These are phyloP conservation scores for Citrus reticulata DNA, from an alignment of 345 rosid species.

Conservation along the genomic window DNA sequence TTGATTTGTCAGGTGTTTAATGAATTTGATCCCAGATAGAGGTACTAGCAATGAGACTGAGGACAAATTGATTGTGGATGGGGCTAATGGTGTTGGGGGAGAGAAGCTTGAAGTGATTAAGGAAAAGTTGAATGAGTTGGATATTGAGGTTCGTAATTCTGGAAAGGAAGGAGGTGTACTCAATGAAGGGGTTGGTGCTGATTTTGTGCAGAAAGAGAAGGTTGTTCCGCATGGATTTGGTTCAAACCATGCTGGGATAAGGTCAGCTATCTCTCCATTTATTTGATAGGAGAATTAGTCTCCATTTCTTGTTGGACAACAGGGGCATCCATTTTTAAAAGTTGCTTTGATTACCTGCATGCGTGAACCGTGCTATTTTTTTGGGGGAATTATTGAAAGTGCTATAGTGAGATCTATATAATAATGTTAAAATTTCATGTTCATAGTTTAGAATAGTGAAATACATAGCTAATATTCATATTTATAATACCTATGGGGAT, in stretches of 20 bases:
- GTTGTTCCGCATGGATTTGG: slow-evolving; percentile 69
- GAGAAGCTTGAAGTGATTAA: slow-evolving; percentile 58
- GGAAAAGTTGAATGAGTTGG: slow-evolving; percentile 45
- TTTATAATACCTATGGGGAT: background rate
- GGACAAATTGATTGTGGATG: slow-evolving; percentile 66
- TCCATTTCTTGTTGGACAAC: background rate
- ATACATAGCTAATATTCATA: background rate
- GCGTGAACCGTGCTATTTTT: background rate
- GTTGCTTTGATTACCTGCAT: background rate
- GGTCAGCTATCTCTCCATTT: slow-evolving; percentile 38
- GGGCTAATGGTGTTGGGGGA: slow-evolving; percentile 94
- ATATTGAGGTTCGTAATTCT: slow-evolving; percentile 65
- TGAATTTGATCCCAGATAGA: slow-evolving; percentile 56
- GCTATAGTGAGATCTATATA: background rate
- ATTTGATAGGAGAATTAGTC: background rate
- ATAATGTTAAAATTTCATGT: background rate
- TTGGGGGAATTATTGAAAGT: background rate
- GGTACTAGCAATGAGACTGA: slow-evolving; percentile 18
- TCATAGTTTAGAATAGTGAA: background rate
- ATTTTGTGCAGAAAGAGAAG: slow-evolving; percentile 94
- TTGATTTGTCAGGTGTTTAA: slow-evolving; percentile 45
- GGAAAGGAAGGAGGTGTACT: slow-evolving; percentile 76
- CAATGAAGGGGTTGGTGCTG: slow-evolving; percentile 96
- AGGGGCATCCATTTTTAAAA: background rate
- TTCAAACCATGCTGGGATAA: slow-evolving; percentile 46